phyloP scores from a whole-genome alignment of 75 land plant genomes.

The Sequoiadendron giganteum region DNA sequence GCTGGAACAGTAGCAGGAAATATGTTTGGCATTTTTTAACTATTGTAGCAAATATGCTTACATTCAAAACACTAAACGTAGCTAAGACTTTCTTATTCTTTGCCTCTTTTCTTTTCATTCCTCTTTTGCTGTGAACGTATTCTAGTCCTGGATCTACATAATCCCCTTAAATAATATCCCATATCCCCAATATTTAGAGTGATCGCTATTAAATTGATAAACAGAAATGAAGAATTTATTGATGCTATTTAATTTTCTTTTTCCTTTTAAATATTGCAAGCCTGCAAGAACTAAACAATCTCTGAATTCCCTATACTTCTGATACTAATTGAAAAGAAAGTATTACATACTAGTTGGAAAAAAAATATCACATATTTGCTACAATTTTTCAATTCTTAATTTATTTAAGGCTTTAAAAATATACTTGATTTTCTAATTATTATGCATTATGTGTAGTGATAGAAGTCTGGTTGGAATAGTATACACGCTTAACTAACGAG shows the following conservation, averaged over 20 bases:
- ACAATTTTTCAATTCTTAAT: too few species aligned
- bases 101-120: neutral
- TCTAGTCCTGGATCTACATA: neutral
- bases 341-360: too few species aligned
- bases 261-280: too few species aligned
- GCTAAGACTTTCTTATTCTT: neutral
- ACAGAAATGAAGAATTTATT: too few species aligned
- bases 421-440: too few species aligned
- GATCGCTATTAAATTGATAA: too few species aligned
- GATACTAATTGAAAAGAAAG: too few species aligned
- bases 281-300: too few species aligned
- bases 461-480: neutral
- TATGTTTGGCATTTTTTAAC: neutral
- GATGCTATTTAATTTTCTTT: too few species aligned
- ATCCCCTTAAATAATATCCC: neutral
- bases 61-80: neutral
- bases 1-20: neutral
- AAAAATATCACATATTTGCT: too few species aligned
- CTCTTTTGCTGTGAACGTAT: neutral
- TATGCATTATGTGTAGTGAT: neutral
- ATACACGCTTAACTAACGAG: neutral
- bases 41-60: neutral
- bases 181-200: neutral
- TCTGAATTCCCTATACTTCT: too few species aligned
- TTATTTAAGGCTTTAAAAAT: too few species aligned